These are phyloP conservation scores for Fusarium devonianum DNA, from an alignment of 2,329 filamentous ascomycete genomes.

Conservation along the genomic window DNA sequence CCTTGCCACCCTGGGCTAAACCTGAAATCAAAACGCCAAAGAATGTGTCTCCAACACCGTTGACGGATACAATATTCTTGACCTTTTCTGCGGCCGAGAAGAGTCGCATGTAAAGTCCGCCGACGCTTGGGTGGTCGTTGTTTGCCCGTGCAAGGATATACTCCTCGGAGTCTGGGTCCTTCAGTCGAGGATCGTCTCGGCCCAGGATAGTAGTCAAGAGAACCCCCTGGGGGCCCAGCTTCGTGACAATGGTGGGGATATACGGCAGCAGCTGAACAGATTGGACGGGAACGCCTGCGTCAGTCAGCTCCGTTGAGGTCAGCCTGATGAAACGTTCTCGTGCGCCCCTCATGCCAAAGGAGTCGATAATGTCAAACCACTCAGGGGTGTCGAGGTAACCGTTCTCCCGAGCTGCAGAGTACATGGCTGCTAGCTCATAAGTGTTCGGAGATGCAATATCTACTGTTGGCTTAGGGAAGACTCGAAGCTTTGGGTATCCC, in stretches of 20 bases:
- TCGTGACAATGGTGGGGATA: conserved; percentile 84
- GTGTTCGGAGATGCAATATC: conserved; percentile 83
- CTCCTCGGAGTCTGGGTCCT: conserved; percentile 65
- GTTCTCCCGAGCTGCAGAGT: conserved; percentile 70
- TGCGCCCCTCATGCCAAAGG: conserved; percentile 77
- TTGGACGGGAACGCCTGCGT: conserved; percentile 84
- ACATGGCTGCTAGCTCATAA: conserved; percentile 82
- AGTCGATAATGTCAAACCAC: conserved; percentile 85
- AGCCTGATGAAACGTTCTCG: conserved; percentile 74
- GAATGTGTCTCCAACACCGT: conserved; percentile 94
- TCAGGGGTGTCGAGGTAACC: conserved; percentile 71
- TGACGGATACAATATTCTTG: conserved; percentile 82
- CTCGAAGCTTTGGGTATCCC: conserved; percentile 50
- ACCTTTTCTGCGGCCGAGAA: conserved; percentile 74
- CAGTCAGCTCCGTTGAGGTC: conserved; percentile 72
- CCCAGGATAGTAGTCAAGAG: conserved; percentile 76
- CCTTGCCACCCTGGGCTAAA: conserved; percentile 65
- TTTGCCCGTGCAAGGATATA: conserved; percentile 75
- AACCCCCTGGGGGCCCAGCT: conserved; percentile 78
- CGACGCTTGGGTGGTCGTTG: conserved; percentile 60
- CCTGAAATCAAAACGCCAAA: conserved; percentile 85
- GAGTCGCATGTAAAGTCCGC: conserved; percentile 82
- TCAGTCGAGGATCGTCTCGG: conserved; percentile 72
- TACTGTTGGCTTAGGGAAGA: conserved; percentile 70
- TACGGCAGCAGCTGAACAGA: conserved; percentile 86